phyloP scores from a whole-genome alignment of 2,329 filamentous ascomycete species.

The Aaosphaeria arxii region DNA sequence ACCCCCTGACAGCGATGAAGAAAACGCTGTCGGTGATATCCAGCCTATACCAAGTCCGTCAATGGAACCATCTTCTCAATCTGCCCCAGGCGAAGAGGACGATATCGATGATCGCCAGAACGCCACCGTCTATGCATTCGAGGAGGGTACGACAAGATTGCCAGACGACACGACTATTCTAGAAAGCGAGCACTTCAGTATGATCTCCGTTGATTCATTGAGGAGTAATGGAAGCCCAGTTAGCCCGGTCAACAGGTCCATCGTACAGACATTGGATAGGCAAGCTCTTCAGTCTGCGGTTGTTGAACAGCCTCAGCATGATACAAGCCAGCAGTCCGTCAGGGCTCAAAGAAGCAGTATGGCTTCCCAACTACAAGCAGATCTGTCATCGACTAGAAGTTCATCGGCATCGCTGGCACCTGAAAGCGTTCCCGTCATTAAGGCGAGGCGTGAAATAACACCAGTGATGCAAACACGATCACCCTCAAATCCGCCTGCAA shows the following conservation, averaged over 20 bases:
- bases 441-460: slow-evolving; percentile 21
- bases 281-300: slow-evolving; percentile 9
- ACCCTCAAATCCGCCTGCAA: slow-evolving; percentile 28
- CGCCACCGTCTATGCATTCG: slow-evolving; percentile 22
- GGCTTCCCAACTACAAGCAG: neutral
- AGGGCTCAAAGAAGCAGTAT: neutral
- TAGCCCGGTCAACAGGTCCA: slow-evolving; percentile 19
- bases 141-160: slow-evolving; percentile 31
- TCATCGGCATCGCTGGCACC: slow-evolving; percentile 5
- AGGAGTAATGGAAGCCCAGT: slow-evolving; percentile 28
- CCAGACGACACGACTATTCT: slow-evolving; percentile 46
- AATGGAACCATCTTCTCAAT: too few relatives aligned
- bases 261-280: slow-evolving; percentile 3
- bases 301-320: slow-evolving; percentile 10
- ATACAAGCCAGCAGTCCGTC: slow-evolving; percentile 1
- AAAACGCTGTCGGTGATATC: slow-evolving; percentile 1
- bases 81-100: neutral
- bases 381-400: neutral
- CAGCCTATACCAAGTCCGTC: too few relatives aligned
- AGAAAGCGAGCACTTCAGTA: slow-evolving; percentile 50
- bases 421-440: slow-evolving; percentile 11
- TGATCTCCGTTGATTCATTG: slow-evolving; percentile 49
- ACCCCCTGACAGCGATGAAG: slow-evolving; percentile 22
- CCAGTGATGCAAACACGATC: slow-evolving; percentile 23
- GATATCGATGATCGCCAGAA: slow-evolving; percentile 5